Base-by-base conservation (phyloP, 2,329 filamentous ascomycete species). In the Colletotrichum spaethianum region DNA sequence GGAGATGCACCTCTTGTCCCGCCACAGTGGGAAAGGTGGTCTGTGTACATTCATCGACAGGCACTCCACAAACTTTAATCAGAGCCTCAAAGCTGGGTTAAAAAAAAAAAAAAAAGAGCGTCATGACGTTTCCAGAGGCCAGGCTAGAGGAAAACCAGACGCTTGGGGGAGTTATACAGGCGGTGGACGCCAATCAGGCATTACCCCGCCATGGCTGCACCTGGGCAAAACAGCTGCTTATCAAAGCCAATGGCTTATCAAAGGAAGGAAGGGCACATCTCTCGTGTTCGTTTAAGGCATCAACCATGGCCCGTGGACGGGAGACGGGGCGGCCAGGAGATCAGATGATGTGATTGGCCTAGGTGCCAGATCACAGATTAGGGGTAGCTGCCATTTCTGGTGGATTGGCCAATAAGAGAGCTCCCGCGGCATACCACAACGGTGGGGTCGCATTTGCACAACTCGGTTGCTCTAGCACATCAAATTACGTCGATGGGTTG, bases 1-100 rank as follows among this genome's bases (percentile, higher is more conserved):
- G n/a, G 52, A 31, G 20, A 55, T 36, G 23, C 48, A 28, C 31
- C 26, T 48, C n/a, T 18, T 65, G 66, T 57, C 26, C 60, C 66
- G 59, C 31, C 31, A 8, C 23, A 26, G 12, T 28, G 28, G 42
- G 31, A 53, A 38, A 40, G 36, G 48, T 65, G 44, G 67, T 67
- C 67, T 70, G 67, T 61, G 55, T 61, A 12, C n/a, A 40, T 40
- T 44, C 64, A 63, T 26, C 57, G 50, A 59, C 68, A 57, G 48
- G 44, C 53, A 53, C 65, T 69, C 65, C 69, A 69, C 69, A 69
- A 69, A 63, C 64, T 52, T 69, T 69, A 72, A 68, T 46, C 56
- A 23, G 65, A 63, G 65, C 69, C 65, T 72, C 57, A 69, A 57
- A n/a, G 36, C 18, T 59, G 64, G 68, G 16, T 62, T 62, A 26